Base-by-base conservation (phyloP, 83 land plant species). In the Picea abies region DNA sequence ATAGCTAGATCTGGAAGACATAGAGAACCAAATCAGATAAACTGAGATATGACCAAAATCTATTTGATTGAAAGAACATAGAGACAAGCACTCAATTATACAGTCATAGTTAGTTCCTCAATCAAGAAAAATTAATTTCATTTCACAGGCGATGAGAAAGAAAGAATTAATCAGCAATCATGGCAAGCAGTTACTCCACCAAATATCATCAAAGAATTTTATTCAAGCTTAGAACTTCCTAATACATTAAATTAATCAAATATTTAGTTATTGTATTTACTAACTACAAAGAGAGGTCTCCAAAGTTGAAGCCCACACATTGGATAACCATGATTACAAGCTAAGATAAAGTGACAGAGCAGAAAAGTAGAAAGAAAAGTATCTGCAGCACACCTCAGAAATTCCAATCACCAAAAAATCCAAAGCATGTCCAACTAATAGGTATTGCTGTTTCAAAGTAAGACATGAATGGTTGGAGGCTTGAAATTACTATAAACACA, bases 1-100 rank as follows among this genome's bases (percentile, higher is more conserved):
- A 63, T 67, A 26, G 91, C 77, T 64, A 96, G 70, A 81, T 96
- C 99, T 97, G 89, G 44, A 86, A 80, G 60, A 70, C 79, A 68
- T 67, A 79, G 81, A 78, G 12, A 39, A 39, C 41, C 41, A 19
- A 15, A n/a, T 72, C 72, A 72, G n/a, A 39, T 7, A 20, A 72
- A 72, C 25, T 41, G 23, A 72, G 49, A 72, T 72, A 72, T 69
- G n/a, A 35, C 39, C 3, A 20, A 63, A 63, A 20, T 19, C 66
- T 20, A 39, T 5, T 72, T 39, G n/a, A 17, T 44, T 20, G 14
- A 41, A 5, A 1, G 5, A 20, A 20, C 49, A 20, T 41, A 20
- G 76, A 12, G 7, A 72, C 25, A 72, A 72, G 23, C 25, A 72
- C 15, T 20, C 0, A 25, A 5, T 39, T 39, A 52, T 47, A 72